These are phyloP conservation scores for Magnaporthales sp. DNA, from an alignment of 2,329 filamentous ascomycete genomes.

Conservation along the genomic window DNA sequence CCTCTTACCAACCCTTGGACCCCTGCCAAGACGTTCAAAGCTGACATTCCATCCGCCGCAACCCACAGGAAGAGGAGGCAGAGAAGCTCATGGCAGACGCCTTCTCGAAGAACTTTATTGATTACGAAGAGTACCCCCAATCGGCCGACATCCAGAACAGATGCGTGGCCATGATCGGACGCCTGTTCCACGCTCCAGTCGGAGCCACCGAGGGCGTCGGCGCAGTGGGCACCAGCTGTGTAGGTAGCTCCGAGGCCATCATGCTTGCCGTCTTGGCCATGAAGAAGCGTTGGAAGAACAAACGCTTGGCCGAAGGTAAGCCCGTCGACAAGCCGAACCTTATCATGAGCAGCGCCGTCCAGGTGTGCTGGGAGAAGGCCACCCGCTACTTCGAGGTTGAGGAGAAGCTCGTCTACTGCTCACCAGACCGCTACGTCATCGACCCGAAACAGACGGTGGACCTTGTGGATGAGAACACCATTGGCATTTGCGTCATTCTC, in stretches of 20 bases:
- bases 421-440: constrained; percentile 49
- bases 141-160: constrained; percentile 84
- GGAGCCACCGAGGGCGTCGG: constrained; percentile 41
- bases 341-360: constrained; percentile 90
- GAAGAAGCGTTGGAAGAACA: constrained; percentile 92
- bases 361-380: constrained; percentile 96
- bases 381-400: constrained; percentile 87
- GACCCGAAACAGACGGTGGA: constrained; percentile 53
- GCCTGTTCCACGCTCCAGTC: constrained; percentile 73
- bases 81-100: constrained; percentile 92
- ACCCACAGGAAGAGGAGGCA: constrained; percentile 71
- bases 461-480: constrained; percentile 61
- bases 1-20: not conserved
- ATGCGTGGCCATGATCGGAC: constrained; percentile 83
- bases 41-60: not conserved
- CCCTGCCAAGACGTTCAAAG: not conserved
- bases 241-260: constrained; percentile 85
- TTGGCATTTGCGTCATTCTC: constrained; percentile 86
- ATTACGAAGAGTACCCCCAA: constrained; percentile 78
- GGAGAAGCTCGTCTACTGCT: constrained; percentile 69
- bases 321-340: constrained; percentile 77
- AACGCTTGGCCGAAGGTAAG: constrained; percentile 75
- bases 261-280: constrained; percentile 80
- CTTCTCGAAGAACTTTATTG: constrained; percentile 92
- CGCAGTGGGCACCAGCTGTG: constrained; percentile 75